Evolutionary conservation across 345 rosid genomes (phyloP).

Genomic region (Lenwebbia sp.): DNA sequence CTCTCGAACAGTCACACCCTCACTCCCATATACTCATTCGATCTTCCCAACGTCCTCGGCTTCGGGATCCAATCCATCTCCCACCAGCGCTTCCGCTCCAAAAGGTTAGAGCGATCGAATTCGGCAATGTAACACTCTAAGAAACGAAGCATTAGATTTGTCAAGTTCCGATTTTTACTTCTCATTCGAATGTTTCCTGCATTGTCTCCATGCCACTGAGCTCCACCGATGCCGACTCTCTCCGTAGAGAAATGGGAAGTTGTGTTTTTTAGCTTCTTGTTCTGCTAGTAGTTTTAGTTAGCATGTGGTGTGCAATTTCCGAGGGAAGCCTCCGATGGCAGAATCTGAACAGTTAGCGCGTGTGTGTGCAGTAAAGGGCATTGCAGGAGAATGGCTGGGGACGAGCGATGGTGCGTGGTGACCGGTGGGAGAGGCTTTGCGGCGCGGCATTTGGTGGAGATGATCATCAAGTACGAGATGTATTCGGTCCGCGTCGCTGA

Average conservation of each 20-base stretch:
- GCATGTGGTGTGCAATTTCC: neutral
- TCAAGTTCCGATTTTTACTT: neutral
- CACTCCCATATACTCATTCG: neutral
- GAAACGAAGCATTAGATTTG: neutral
- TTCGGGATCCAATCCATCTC: neutral
- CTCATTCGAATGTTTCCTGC: neutral
- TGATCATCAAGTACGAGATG: constrained; percentile 41
- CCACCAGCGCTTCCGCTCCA: neutral
- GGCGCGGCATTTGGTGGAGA: constrained; percentile 81
- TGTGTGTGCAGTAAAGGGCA: neutral
- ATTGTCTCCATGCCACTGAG: neutral
- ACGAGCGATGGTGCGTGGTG: constrained; percentile 67
- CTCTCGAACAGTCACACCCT: neutral
- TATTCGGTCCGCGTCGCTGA: constrained; percentile 68
- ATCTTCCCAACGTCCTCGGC: neutral
- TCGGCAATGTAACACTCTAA: neutral
- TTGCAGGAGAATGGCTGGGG: constrained; percentile 10
- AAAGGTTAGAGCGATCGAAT: neutral
- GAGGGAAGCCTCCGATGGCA: neutral
- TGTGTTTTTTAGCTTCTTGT: neutral
- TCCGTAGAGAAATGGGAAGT: neutral
- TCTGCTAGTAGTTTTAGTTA: neutral
- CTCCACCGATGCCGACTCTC: neutral
- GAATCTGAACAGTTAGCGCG: neutral
- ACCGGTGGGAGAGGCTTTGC: constrained; percentile 95